Evolutionary conservation across 306 rosid species (phyloP).

Genomic region (Hippophae gyantsensis): DNA sequence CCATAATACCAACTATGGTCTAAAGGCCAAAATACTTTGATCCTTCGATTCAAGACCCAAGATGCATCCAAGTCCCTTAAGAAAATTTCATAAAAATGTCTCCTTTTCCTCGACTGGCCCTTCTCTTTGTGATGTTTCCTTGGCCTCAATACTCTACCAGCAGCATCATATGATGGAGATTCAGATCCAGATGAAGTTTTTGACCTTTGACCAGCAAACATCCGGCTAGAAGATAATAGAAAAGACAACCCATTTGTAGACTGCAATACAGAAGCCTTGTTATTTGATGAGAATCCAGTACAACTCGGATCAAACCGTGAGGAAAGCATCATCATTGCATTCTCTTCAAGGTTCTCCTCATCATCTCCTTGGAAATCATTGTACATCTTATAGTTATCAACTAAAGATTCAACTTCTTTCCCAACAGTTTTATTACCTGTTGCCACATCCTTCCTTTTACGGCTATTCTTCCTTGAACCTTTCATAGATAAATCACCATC

Average conservation of each 20-base stretch:
- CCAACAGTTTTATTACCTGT: constrained; percentile 25
- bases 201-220: constrained; percentile 33
- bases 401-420: constrained; percentile 39
- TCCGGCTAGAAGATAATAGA: constrained; percentile 41
- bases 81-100: constrained; percentile 80
- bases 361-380: constrained; percentile 53
- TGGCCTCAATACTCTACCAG: constrained; percentile 71
- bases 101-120: constrained; percentile 58
- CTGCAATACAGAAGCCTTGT: constrained; percentile 45
- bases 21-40: constrained; percentile 93
- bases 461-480: constrained; percentile 38
- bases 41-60: constrained; percentile 65
- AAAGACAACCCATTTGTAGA: constrained; percentile 43
- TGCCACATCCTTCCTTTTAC: constrained; percentile 36
- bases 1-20: constrained; percentile 96
- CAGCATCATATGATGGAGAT: constrained; percentile 59
- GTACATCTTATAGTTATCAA: constrained; percentile 32
- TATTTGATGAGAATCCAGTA: constrained; percentile 63
- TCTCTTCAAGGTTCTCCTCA: constrained; percentile 94
- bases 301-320: constrained; percentile 97
- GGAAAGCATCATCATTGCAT: constrained; percentile 94
- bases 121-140: constrained; percentile 56
- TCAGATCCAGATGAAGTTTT: constrained; percentile 54
- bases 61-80: constrained; percentile 51
- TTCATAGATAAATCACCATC: constrained; percentile 37